Evolutionary conservation across 202 grass and related monocot species (phyloP).

Genomic region (Bolboschoenoplectus hybrid): DNA sequence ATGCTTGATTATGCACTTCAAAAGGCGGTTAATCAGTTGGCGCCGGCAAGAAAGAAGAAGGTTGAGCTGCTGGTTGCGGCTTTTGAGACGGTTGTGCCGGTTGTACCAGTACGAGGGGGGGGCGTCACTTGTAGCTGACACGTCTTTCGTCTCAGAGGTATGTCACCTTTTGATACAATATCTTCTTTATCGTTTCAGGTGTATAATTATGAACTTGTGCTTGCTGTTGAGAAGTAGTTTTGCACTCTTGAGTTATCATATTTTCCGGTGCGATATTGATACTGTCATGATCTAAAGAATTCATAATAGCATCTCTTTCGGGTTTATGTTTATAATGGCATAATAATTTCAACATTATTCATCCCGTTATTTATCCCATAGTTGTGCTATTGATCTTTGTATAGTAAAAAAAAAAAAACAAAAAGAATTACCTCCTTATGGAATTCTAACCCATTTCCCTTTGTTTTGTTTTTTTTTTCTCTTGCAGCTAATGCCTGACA

Average conservation of each 20-base stretch:
- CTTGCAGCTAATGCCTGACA: slow-evolving; percentile 46
- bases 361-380: not conserved
- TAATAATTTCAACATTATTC: not conserved
- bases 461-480: not conserved
- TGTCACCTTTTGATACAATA: not conserved
- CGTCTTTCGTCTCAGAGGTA: slow-evolving; percentile 28
- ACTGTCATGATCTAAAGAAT: not conserved
- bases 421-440: not conserved
- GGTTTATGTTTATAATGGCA: not conserved
- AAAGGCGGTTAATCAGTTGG: slow-evolving; percentile 62
- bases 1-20: slow-evolving; percentile 82
- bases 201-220: not conserved
- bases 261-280: not conserved
- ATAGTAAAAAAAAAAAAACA: not conserved
- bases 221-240: not conserved
- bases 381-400: not conserved
- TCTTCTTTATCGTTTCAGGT: not conserved
- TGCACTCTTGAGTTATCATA: not conserved
- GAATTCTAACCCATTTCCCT: not conserved
- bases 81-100: slow-evolving; percentile 69
- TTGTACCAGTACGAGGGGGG: slow-evolving; percentile 19
- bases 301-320: not conserved
- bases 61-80: slow-evolving; percentile 89
- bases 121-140: slow-evolving; percentile 34
- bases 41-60: slow-evolving; percentile 75